Evolutionary conservation across 2,329 filamentous ascomycete species (phyloP).

Genomic region (Calonectria hawksworthii): DNA sequence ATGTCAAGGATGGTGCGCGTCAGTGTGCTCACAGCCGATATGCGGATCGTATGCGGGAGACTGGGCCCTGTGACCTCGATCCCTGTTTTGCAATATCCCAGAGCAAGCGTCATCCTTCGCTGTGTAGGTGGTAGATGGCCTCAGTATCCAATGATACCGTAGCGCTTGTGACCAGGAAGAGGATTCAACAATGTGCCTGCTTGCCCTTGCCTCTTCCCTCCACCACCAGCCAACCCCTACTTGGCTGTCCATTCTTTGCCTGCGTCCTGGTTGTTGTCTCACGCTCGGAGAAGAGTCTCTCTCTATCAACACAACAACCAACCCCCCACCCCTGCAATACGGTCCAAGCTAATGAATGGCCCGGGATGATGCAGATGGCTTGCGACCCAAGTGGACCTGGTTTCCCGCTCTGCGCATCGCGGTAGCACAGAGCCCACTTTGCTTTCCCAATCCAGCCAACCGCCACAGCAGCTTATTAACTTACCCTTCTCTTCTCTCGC

Average conservation of each 20-base stretch:
- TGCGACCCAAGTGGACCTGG: conserved; percentile 16
- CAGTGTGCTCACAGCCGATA: conserved; percentile 9
- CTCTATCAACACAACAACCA: background rate
- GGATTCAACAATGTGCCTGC: background rate
- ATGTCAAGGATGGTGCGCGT: conserved; percentile 2
- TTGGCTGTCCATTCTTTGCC: background rate
- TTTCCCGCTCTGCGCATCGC: conserved; percentile 15
- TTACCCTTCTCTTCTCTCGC: conserved; percentile 9
- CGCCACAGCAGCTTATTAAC: conserved; percentile 29
- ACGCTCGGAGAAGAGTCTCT: background rate
- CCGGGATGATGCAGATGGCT: conserved; percentile 25
- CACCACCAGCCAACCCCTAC: background rate
- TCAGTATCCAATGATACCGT: conserved; percentile 6
- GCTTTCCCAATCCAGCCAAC: conserved; percentile 19
- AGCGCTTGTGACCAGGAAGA: background rate
- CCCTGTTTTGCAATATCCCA: conserved; percentile 1
- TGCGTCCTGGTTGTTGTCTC: background rate
- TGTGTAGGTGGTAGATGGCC: conserved; percentile 1
- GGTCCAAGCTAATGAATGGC: conserved; percentile 4
- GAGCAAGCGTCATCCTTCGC: background rate
- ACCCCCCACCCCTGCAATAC: background rate
- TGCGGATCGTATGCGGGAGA: conserved; percentile 12
- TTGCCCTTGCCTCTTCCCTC: background rate
- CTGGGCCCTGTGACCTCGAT: conserved; percentile 19
- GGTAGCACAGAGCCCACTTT: conserved; percentile 1